Evolutionary conservation across 1,284 basidiomycete genomes (phyloP).

Genomic region (Calocybe gambosa): DNA sequence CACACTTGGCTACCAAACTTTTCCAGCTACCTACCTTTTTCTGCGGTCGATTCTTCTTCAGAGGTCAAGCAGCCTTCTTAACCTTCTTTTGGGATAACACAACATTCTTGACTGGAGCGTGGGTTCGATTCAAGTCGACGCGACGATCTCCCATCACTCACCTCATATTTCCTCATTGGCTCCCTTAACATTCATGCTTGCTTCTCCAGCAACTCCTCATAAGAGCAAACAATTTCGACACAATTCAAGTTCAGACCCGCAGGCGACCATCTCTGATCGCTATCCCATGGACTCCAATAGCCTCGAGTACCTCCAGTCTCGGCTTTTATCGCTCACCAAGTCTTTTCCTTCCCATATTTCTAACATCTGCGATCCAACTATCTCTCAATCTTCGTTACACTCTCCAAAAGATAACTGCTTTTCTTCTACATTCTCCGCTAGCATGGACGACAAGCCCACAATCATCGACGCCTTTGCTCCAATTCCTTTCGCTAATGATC

Average conservation of each 20-base stretch:
- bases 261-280: slow-evolving; percentile 15
- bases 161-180: slow-evolving; percentile 10
- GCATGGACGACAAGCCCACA: slow-evolving; percentile 18
- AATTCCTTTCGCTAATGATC: slow-evolving; percentile 21
- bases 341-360: slow-evolving; percentile 12
- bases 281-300: slow-evolving; percentile 15
- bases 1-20: neutral
- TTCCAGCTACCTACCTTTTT: neutral
- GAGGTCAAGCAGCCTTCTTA: neutral
- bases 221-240: slow-evolving; percentile 15
- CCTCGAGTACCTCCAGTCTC: slow-evolving; percentile 20
- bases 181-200: slow-evolving; percentile 14
- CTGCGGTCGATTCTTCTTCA: slow-evolving; percentile 4
- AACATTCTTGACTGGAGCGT: neutral
- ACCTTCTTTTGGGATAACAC: neutral
- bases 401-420: slow-evolving; percentile 11
- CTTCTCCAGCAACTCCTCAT: slow-evolving; percentile 15
- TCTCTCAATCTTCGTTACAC: slow-evolving; percentile 4
- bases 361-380: slow-evolving; percentile 5
- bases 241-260: slow-evolving; percentile 13
- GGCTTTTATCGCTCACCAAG: slow-evolving; percentile 20
- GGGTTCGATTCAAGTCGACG: slow-evolving; percentile 13
- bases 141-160: slow-evolving; percentile 24
- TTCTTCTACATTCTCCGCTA: slow-evolving; percentile 20
- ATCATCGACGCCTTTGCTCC: slow-evolving; percentile 29